phyloP scores from a whole-genome alignment of 2,329 filamentous ascomycete genomes.

The Colletotrichum nymphaeae region DNA sequence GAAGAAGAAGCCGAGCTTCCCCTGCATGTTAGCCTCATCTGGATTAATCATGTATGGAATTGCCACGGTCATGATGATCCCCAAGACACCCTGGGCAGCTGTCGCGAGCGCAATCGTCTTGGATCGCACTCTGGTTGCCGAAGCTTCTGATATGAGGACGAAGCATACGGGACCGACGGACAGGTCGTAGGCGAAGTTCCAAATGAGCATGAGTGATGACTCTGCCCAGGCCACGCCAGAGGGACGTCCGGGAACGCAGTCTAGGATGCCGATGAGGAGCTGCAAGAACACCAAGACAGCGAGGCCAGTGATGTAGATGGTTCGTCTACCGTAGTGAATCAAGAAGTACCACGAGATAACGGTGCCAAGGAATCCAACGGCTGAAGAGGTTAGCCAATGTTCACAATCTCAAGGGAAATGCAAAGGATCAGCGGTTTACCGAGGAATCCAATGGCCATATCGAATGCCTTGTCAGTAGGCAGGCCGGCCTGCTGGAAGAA shows the following conservation, averaged over 20 bases:
- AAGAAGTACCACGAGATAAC: conserved; percentile 57
- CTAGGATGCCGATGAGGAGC: conserved; percentile 55
- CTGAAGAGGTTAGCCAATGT: conserved; percentile 48
- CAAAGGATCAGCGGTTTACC: conserved; percentile 51
- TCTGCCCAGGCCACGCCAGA: conserved; percentile 57
- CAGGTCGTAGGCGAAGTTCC: conserved; percentile 49
- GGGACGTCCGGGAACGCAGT: conserved; percentile 55
- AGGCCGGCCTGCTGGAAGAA: conserved; percentile 60
- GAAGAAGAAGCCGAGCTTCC: conserved; percentile 44
- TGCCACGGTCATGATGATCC: conserved; percentile 45
- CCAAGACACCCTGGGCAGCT: conserved; percentile 52
- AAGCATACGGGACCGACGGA: conserved; percentile 50
- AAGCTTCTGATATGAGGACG: conserved; percentile 66
- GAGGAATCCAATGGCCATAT: conserved; percentile 55
- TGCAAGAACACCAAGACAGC: conserved; percentile 51
- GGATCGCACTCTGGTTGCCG: conserved; percentile 55
- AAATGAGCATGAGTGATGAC: conserved; percentile 59
- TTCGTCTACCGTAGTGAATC: conserved; percentile 53
- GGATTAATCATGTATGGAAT: conserved; percentile 44
- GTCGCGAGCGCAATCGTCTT: conserved; percentile 59
- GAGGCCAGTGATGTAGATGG: conserved; percentile 55
- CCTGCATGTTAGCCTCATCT: conserved; percentile 48
- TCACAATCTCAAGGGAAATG: conserved; percentile 59
- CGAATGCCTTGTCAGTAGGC: conserved; percentile 49
- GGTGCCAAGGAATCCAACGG: conserved; percentile 56